Conservation (phyloP, 164 flowering plant genomes). For the Platanus orientalis region DNA sequence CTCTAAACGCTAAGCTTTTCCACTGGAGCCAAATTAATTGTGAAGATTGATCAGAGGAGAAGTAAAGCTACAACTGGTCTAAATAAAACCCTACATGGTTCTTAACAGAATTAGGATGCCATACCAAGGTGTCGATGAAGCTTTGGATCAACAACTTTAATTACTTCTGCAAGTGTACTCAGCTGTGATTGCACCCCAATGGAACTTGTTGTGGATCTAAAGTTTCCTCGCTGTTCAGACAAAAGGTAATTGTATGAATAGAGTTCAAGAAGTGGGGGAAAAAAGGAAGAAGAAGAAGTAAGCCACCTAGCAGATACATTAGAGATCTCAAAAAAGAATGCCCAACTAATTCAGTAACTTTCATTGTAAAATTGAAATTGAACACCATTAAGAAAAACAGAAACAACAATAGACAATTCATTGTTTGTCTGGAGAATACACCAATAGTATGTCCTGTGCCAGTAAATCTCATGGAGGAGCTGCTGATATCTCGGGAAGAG, state of each 20-base stretch:
- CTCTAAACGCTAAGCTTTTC: background rate
- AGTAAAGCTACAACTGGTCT: background rate
- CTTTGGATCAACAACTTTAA: constrained; percentile 79
- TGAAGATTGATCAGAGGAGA: background rate
- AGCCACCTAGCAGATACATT: background rate
- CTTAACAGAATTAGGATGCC: constrained; percentile 1
- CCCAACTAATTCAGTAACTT: background rate
- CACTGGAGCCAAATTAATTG: background rate
- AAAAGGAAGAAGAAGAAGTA: constrained; percentile 2
- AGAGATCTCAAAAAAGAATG: background rate
- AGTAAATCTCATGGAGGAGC: no score
- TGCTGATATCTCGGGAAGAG: no score
- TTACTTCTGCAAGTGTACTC: constrained; percentile 53
- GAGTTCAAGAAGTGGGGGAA: background rate
- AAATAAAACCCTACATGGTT: background rate
- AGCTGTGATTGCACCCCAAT: constrained; percentile 90
- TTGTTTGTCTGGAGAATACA: no score
- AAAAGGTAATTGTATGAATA: constrained; percentile 7
- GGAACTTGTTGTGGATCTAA: constrained; percentile 54
- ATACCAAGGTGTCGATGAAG: constrained; percentile 95
- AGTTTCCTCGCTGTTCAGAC: constrained; percentile 71
- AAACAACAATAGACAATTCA: no score
- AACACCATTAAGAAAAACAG: background rate
- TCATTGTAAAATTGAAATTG: background rate
- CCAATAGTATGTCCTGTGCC: no score